Base-by-base conservation (phyloP, 106 monocot genomes). In the Dioscorea zingiberensis region DNA sequence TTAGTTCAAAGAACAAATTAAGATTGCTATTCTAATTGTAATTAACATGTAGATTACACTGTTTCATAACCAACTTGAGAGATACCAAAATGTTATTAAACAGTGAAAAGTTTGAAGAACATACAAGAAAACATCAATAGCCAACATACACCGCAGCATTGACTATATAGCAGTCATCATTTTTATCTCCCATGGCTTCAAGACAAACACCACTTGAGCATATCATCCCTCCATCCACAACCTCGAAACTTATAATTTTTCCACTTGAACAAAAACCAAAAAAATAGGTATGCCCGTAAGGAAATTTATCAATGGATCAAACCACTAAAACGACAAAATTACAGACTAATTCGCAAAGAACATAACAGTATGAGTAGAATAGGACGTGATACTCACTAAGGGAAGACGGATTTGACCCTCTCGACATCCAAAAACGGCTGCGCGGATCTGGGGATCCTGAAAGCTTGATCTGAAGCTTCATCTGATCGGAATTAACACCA, bases 121-220 rank as follows among this genome's bases (percentile, higher is more conserved):
- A 26, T 44, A 47, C 6, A 22, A 29, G 22, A 27, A 22, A 27
- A 27, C 13, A 62, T 64, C 64, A 95, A 71, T 95, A 95, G 66
- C 94, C 94, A 72, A 95, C 91, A 83, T 91, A 95, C 18, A 95
- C 85, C 13, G 94, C 94, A 76, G 90, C 91, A 78, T 97, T 97
- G 66, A 97, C 97, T 18, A 97, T 73, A 69, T 97, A 97, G 68
- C 97, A 97, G 45, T 91, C 91, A 25, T 92, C 91, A 76, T 84
- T 97, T 64, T 84, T 85, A 69, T 97, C 97, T 48, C 92, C 91
- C 97, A 97, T 92, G 21, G 83, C 97, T 84, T 97, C 97, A 13
- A 97, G 72, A 61, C 53, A 77, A 18, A 84, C 84, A 48, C 97
- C 91, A 62, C 97, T 97, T 22, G 97, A 97, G 75, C 97, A 97